Base-by-base conservation (phyloP, 768 basidiomycete genomes). In the Termitomyces sp. region DNA sequence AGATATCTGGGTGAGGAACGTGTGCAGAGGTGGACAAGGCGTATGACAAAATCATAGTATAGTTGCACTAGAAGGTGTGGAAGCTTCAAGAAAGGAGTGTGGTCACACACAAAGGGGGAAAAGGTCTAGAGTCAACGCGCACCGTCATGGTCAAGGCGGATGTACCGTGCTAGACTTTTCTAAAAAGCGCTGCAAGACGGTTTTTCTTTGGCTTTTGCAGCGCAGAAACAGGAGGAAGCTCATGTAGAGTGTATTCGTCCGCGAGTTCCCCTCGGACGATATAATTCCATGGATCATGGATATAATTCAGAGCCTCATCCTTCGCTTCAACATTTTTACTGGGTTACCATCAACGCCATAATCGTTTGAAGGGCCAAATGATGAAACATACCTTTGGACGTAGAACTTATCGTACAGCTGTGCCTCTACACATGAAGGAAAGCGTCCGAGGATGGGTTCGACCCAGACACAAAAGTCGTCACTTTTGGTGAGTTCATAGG, bases 401-500 rank as follows among this genome's bases (percentile, higher is more conserved):
- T 63, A 58, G 19, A 64, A 64, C 2, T 54, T 54, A 37, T 61
- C 49, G 26, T 57, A 43, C 5, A 59, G 31, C n/a, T 50, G n/a
- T 12, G 40, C 57, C 53, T 58, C 64, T 44, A 12, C 26, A 21
- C 49, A 37, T 35, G 50, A 58, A 44, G 57, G 62, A 55, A 57
- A 66, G 14, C 28, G 54, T n/a, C 55, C 54, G 19, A 74, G 55
- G 19, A 58, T 51, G 7, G 50, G 56, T 28, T 60, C 66, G 15
- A 81, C 62, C 79, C 79, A 81, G 10, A 66, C 59, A 30, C 70
- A 70, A 51, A 79, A 68, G 17, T 67, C 67, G 17, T 71, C 64
- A 30, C 70, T 64, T 26, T 65, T 66, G 5, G 65, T 60, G 53
- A 77, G 70, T 5, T 70, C 68, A 56, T 79, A 81, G 4, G 73